A percentile compares a stretch with the other conserved stretches of the same genome.
Conservation (phyloP, 306 rosid genomes). For the Fragaria ananassa region DNA sequence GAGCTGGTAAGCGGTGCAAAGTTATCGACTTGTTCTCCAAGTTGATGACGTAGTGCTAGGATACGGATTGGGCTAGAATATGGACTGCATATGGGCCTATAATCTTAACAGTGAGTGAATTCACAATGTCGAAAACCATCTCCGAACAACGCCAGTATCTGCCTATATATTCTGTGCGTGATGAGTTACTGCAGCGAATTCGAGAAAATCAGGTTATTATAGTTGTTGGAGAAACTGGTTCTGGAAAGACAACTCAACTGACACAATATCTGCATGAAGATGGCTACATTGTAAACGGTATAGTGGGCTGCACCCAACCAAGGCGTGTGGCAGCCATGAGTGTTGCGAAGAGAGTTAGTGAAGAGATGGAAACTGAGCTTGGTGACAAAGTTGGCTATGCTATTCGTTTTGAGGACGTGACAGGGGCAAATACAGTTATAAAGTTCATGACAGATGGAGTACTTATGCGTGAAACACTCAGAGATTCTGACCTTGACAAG, state of each 20-base stretch:
- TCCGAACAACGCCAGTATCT: constrained; percentile 87
- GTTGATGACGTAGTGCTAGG: no score
- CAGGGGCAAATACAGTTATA: constrained; percentile 76
- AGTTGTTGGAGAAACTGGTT: constrained; percentile 97
- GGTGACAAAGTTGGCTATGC: constrained; percentile 95
- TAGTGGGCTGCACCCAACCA: constrained; percentile 96
- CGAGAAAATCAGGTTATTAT: constrained; percentile 91
- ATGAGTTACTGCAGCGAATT: constrained; percentile 76
- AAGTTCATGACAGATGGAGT: constrained; percentile 99
- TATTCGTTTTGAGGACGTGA: constrained; percentile 94
- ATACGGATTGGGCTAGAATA: no score
- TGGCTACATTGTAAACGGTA: constrained; percentile 72
- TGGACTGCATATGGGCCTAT: no score
- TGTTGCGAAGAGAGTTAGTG: constrained; percentile 98
- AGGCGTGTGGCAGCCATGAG: constrained; percentile 99
- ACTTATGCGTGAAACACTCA: constrained; percentile 87
- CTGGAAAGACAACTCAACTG: constrained; percentile 93
- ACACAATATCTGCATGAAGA: constrained; percentile 96
- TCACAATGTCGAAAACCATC: constrained; percentile 72
- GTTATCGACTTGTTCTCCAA: no score
- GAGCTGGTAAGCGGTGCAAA: no score
- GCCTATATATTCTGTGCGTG: constrained; percentile 87
- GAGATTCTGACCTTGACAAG: constrained; percentile 88
- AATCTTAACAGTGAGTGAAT: constrained; percentile 42
- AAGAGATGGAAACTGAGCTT: constrained; percentile 94